phyloP scores from a whole-genome alignment of 176 grass and related monocot species.

The Melocanna baccifera region DNA sequence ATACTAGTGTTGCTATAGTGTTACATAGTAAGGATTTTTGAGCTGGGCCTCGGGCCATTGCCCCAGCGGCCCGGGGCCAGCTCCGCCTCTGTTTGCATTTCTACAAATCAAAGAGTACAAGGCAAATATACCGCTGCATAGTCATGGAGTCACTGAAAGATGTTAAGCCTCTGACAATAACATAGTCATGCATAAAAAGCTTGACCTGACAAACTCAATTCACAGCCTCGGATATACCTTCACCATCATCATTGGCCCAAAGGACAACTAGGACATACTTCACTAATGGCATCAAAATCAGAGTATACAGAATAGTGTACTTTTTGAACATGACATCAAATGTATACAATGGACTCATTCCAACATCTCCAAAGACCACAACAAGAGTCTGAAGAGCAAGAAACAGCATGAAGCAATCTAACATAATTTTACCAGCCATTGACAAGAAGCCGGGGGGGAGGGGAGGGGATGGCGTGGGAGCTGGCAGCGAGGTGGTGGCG shows the following conservation, averaged over 20 bases:
- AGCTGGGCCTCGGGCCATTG: too few species aligned
- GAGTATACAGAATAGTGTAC: constrained; percentile 78
- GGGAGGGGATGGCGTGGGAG: neutral
- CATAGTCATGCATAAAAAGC: neutral
- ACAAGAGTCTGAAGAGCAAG: constrained; percentile 87
- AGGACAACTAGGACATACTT: constrained; percentile 91
- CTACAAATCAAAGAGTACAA: constrained; percentile 93
- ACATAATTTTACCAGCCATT: too few species aligned
- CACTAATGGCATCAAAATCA: constrained; percentile 75
- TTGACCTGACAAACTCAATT: constrained; percentile 39
- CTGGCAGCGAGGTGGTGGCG: constrained; percentile 39
- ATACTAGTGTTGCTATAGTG: too few species aligned
- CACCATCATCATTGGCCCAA: constrained; percentile 81
- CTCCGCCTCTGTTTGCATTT: constrained; percentile 87
- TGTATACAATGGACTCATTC: constrained; percentile 87
- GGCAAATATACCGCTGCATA: constrained; percentile 91
- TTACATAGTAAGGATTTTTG: too few species aligned
- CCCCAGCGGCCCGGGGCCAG: too few species aligned
- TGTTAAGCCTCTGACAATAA: constrained; percentile 39
- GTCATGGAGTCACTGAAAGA: constrained; percentile 28
- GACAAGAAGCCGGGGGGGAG: too few species aligned
- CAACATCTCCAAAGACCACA: constrained; percentile 94
- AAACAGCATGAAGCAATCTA: constrained; percentile 15
- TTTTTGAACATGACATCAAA: constrained; percentile 94
- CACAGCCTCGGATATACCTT: constrained; percentile 68